phyloP scores from a whole-genome alignment of 176 grass and related monocot genomes.

The Pharus latifolius region DNA sequence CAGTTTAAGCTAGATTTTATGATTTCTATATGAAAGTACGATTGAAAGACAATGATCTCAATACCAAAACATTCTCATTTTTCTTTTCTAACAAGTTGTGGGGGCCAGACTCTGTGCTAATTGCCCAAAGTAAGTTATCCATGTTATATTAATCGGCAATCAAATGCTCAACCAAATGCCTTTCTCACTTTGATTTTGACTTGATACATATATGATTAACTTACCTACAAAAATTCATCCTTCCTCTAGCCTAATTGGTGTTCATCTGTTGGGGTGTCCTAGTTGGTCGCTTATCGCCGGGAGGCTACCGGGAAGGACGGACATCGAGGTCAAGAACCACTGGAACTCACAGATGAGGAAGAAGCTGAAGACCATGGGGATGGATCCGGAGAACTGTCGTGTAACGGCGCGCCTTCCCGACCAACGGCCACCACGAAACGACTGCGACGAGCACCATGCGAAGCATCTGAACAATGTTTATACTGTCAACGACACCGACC shows the following conservation, averaged over 20 bases:
- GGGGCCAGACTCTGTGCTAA: too few relatives aligned
- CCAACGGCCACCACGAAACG: not conserved
- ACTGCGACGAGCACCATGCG: not conserved
- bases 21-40: too few relatives aligned
- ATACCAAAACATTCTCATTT: not conserved
- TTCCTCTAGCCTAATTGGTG: too few relatives aligned
- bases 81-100: too few relatives aligned
- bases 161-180: not conserved
- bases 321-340: slow-evolving; percentile 26
- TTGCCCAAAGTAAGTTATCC: not conserved
- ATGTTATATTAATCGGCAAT: not conserved
- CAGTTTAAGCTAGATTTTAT: too few relatives aligned
- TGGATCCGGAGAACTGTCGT: not conserved
- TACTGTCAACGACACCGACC: not conserved
- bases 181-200: not conserved
- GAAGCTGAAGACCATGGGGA: not conserved
- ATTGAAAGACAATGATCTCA: too few relatives aligned
- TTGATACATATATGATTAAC: not conserved
- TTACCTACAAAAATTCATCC: not conserved
- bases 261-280: too few relatives aligned
- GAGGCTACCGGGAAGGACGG: slow-evolving; percentile 36
- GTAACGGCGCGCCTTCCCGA: not conserved
- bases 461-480: not conserved
- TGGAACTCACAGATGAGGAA: slow-evolving; percentile 30
- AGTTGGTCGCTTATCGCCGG: slow-evolving; percentile 50